A percentile compares a stretch with the other conserved stretches of the same genome.
Evolutionary conservation across 108 stramenopile species (phyloP).

Genomic region (Discostella pseudostelligera): DNA sequence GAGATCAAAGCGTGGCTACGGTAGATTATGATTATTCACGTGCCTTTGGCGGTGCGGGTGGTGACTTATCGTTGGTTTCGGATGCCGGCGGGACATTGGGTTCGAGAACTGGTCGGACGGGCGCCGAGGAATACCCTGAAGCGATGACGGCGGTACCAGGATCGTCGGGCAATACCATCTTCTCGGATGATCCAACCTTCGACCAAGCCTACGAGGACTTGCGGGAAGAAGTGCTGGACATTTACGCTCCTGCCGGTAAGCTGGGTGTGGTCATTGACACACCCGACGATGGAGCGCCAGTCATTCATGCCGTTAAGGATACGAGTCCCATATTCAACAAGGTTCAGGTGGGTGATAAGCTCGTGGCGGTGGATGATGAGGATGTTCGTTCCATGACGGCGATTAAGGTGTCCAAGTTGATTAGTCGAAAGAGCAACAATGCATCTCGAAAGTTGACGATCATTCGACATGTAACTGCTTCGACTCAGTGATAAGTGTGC

Average conservation of each 20-base stretch:
- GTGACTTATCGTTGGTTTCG: constrained; percentile 58
- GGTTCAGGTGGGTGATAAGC: constrained; percentile 83
- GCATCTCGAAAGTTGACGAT: constrained; percentile 79
- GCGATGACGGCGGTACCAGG: constrained; percentile 34
- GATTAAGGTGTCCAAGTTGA: constrained; percentile 85
- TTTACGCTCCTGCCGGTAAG: constrained; percentile 86
- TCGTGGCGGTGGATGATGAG: constrained; percentile 85
- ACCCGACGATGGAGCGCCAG: constrained; percentile 81
- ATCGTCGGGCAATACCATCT: constrained; percentile 51
- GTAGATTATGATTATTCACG: constrained; percentile 88
- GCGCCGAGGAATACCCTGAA: constrained; percentile 15
- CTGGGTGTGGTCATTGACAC: constrained; percentile 91
- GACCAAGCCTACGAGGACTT: constrained; percentile 49
- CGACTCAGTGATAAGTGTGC: too few relatives aligned
- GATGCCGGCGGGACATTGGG: constrained; percentile 82
- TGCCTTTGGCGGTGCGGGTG: constrained; percentile 75
- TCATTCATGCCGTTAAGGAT: constrained; percentile 88
- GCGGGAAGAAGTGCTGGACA: constrained; percentile 68
- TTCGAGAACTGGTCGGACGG: constrained; percentile 52
- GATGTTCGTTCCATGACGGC: constrained; percentile 89
- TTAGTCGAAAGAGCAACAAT: constrained; percentile 79
- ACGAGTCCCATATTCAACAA: constrained; percentile 73
- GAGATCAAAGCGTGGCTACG: constrained; percentile 79
- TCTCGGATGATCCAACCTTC: constrained; percentile 41
- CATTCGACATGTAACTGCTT: constrained; percentile 34